These are phyloP conservation scores for slime mould (Dictyostelium discoideum) DNA, from an alignment of 78 protist species.

Conservation along the genomic window dicty_2.7 NC_007089.4:38001-38500, in stretches of 20 bases:
- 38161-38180: not conserved
- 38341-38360: not conserved
- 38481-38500: not conserved
- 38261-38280: not conserved
- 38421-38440: not conserved
- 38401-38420: not conserved
- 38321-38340: not conserved
- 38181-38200: too few relatives aligned
- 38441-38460: not conserved
- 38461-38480: not conserved
- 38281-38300: not conserved
- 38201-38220: not conserved
- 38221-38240: not conserved
- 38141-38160: too few relatives aligned
- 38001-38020: not conserved
- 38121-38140: too few relatives aligned
- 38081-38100: not conserved
- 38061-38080: not conserved
- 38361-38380: not conserved
- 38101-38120: too few relatives aligned
- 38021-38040: not conserved
- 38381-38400: not conserved
- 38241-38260: not conserved
- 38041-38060: not conserved
- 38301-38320: not conserved